Base-by-base conservation (phyloP, 495 filamentous ascomycete species). In the Penicillium arizonense region DNA sequence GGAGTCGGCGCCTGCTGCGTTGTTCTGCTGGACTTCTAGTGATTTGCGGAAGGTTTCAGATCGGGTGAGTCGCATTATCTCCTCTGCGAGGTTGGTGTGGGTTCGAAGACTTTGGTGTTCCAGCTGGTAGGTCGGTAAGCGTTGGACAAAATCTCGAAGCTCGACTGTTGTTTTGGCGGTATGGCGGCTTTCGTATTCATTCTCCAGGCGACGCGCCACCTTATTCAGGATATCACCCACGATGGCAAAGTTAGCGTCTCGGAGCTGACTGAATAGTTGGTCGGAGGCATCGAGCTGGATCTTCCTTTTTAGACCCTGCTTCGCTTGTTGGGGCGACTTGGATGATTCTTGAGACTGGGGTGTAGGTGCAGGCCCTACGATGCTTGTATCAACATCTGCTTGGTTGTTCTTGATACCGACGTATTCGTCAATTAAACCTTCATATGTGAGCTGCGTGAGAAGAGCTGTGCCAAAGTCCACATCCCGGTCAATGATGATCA, bases 401-500 rank as follows among this genome's bases (percentile, higher is more conserved):
- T 96, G 89, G 67, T 93, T 97, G 52, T 86, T 70, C 52, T 87
- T 81, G 52, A 99, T 93, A 42, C 88, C 87, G 55, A 96, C 95
- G 33, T 90, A 81, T 71, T 99, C 95, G 66, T 99, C 95, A 44
- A 99, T 88, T 26, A 99, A 69, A 1, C 95, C 95, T 72, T 97
- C 92, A 62, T 99, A 99, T 8, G 95, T 99, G 36, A 99, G 77
- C 65, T 97, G 95, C 0, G 94, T 97, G 42, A 97, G 82, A 11
- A 99, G 79, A 2, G 87, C 85, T 18, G 94, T 96, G 26, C 89
- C 88, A 70, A 92, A 90, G 63, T 99, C 95, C 42, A 96, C 86
- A 56, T 96, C 91, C 35, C 95, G 87, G 69, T 97, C 95, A 33
- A 97, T 92, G 55, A 99, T 88, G 59, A 99, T 91, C 50, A 97